Conservation (phyloP, 257 asterid genomes). For the Rauvolfia tetraphylla region DNA sequence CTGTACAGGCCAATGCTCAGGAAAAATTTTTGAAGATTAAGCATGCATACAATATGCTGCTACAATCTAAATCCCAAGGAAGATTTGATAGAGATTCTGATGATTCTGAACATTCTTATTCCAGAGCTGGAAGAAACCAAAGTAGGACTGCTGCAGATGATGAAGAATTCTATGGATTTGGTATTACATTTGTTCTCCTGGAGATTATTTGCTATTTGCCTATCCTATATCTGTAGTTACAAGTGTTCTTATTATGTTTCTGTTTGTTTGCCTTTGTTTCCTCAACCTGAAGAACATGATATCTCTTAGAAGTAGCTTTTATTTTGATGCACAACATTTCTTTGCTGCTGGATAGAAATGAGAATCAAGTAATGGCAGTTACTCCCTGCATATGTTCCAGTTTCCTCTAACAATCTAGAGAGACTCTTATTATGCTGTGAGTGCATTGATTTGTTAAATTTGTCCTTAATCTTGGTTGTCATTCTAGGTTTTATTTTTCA, state of each 20-base stretch:
- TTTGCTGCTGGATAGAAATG: background rate
- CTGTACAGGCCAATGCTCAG: constrained; percentile 63
- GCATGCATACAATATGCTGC: constrained; percentile 78
- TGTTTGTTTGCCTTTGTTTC: background rate
- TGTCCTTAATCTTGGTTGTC: background rate
- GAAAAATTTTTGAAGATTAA: constrained; percentile 92
- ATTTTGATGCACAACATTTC: background rate
- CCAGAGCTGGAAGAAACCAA: constrained; percentile 41
- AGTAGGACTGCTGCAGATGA: constrained; percentile 42
- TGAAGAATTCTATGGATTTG: constrained; percentile 91
- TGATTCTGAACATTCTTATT: constrained; percentile 54
- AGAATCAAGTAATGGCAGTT: background rate
- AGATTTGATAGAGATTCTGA: constrained; percentile 44
- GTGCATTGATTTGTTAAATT: background rate
- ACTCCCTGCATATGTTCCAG: background rate
- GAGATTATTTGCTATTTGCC: background rate
- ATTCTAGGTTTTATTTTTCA: background rate
- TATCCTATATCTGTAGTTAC: background rate
- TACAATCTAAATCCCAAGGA: constrained; percentile 63
- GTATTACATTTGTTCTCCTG: constrained; percentile 36
- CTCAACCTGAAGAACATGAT: background rate
- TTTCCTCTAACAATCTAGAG: background rate
- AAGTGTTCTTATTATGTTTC: constrained; percentile 1
- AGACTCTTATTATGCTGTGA: background rate
- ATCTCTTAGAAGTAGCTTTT: background rate